A percentile compares a stretch with the other conserved stretches of the same genome.
Conservation (phyloP, 805 yeast species). For the Crinitomyces ghanaensis region DNA sequence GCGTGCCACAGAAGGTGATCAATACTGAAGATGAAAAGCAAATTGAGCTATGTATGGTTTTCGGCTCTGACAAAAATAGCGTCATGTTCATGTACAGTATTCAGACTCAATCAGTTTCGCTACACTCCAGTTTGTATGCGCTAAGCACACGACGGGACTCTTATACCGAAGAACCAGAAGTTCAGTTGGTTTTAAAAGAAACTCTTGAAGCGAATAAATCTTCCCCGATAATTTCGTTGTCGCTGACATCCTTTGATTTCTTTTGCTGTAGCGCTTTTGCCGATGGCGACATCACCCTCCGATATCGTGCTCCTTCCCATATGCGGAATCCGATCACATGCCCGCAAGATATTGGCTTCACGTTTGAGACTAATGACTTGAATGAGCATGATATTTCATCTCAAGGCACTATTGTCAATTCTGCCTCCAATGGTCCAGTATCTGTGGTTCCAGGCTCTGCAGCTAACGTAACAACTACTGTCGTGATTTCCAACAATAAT, state of each 20-base stretch:
- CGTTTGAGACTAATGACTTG: conserved; percentile 11
- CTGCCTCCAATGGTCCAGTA: no score
- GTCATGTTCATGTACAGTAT: conserved; percentile 10
- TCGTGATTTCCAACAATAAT: no score
- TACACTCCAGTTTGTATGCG: conserved; percentile 15
- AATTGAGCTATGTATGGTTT: conserved; percentile 12
- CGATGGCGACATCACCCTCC: conserved; percentile 14
- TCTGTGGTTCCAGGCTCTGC: no score
- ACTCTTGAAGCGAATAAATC: conserved; percentile 2
- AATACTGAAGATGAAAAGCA: conserved; percentile 3
- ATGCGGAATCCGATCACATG: no score
- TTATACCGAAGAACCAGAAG: conserved; percentile 7
- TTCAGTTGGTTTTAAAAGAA: conserved; percentile 8
- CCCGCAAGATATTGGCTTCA: no score
- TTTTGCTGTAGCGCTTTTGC: conserved; percentile 6
- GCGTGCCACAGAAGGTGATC: conserved; percentile 5
- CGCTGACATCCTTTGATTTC: conserved; percentile 11
- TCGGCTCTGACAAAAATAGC: conserved; percentile 5
- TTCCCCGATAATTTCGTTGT: conserved; percentile 9
- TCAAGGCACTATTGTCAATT: no score
- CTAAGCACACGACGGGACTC: conserved; percentile 7
- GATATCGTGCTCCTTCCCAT: conserved; percentile 8
- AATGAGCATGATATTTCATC: conserved; percentile 12
- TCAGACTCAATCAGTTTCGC: conserved; percentile 6
- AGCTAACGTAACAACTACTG: no score